Evolutionary conservation across 116 monocot genomes (phyloP).

Genomic region (Papilionanthe hybrid): DNA sequence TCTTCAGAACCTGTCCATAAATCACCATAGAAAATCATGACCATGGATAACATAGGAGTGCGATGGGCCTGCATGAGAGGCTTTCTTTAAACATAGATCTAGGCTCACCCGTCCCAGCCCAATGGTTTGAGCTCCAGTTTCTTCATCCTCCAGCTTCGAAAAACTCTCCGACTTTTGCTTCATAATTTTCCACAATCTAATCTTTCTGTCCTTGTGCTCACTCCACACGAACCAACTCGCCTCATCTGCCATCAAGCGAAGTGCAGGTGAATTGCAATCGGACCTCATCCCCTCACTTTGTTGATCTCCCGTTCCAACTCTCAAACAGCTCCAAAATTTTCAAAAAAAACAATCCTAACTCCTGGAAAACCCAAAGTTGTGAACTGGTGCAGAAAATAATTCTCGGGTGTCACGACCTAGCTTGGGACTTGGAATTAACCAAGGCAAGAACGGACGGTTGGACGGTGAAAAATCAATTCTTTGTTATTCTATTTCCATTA

Average conservation of each 20-base stretch:
- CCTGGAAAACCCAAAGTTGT: slow-evolving; percentile 79
- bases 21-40: slow-evolving; percentile 75
- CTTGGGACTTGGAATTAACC: no score
- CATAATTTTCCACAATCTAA: slow-evolving; percentile 47
- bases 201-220: slow-evolving; percentile 94
- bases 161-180: not conserved
- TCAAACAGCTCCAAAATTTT: slow-evolving; percentile 34
- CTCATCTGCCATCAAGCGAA: slow-evolving; percentile 68
- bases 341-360: slow-evolving; percentile 62
- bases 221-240: slow-evolving; percentile 70
- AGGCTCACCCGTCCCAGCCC: slow-evolving; percentile 6
- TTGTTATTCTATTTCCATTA: no score
- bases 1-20: slow-evolving; percentile 86
- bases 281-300: slow-evolving; percentile 71
- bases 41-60: slow-evolving; percentile 61
- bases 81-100: slow-evolving; percentile 46
- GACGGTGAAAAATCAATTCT: no score
- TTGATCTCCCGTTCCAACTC: slow-evolving; percentile 6
- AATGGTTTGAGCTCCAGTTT: not conserved
- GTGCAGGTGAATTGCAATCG: slow-evolving; percentile 33
- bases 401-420: slow-evolving; percentile 15
- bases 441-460: no score
- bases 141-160: not conserved
- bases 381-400: slow-evolving; percentile 33
- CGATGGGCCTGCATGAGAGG: slow-evolving; percentile 92